phyloP scores from a whole-genome alignment of 805 yeast genomes.

The Metschnikowia sp. region DNA sequence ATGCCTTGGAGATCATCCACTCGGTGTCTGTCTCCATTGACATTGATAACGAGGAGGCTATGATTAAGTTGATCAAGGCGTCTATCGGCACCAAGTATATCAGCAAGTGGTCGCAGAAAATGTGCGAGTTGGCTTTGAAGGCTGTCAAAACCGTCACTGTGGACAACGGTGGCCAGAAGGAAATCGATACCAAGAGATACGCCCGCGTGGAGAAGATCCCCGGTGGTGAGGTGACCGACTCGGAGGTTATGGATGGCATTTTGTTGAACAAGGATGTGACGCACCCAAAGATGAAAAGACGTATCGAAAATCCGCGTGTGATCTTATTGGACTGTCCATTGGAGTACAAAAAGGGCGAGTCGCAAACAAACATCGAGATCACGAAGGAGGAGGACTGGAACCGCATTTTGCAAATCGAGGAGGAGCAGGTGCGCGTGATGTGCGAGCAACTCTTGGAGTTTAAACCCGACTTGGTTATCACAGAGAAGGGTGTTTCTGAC shows the following conservation, averaged over 20 bases:
- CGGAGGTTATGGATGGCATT: conserved; percentile 85
- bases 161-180: conserved; percentile 60
- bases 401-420: conserved; percentile 92
- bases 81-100: conserved; percentile 96
- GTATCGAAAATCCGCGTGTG: conserved; percentile 83
- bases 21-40: conserved; percentile 83
- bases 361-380: conserved; percentile 96
- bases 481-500: conserved; percentile 98
- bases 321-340: conserved; percentile 92
- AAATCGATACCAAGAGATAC: conserved; percentile 90
- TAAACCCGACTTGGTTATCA: conserved; percentile 91
- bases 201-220: conserved; percentile 94
- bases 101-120: conserved; percentile 81
- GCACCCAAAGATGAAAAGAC: conserved; percentile 97
- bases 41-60: conserved; percentile 75
- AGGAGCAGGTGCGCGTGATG: conserved; percentile 86
- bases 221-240: conserved; percentile 94
- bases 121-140: conserved; percentile 83
- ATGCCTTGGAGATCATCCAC: conserved; percentile 85
- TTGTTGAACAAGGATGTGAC: conserved; percentile 94
- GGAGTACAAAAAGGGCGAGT: conserved; percentile 98
- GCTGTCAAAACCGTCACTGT: conserved; percentile 83
- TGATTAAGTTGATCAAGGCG: conserved; percentile 81
- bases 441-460: conserved; percentile 81
- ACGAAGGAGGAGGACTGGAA: conserved; percentile 96